Percentiles rank a stretch among this genome's conserved stretches.
Conservation (phyloP, 2,329 filamentous ascomycete species). For the Alternaria incomplexa region DNA sequence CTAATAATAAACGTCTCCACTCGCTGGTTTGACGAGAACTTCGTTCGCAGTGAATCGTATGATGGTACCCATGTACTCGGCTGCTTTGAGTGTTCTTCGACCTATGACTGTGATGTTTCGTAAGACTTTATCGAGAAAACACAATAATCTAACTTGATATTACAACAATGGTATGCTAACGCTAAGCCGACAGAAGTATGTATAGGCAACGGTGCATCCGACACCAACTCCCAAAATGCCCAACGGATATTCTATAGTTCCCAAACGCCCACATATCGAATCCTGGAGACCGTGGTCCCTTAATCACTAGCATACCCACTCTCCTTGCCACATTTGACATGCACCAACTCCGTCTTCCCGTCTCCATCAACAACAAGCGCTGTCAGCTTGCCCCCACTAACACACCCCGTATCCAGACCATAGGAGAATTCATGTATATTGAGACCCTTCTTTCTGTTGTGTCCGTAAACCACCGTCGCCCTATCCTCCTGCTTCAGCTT, state of each 20-base stretch:
- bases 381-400: conserved; percentile 75
- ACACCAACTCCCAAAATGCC: background rate
- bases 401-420: conserved; percentile 85
- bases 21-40: background rate
- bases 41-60: background rate
- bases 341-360: conserved; percentile 44
- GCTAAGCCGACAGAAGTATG: background rate
- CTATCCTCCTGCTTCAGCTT: conserved; percentile 48
- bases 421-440: conserved; percentile 73
- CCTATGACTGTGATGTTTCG: background rate
- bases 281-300: background rate
- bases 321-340: conserved; percentile 49
- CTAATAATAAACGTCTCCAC: background rate
- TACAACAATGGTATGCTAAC: background rate
- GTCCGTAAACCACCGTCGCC: conserved; percentile 70
- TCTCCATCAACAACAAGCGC: conserved; percentile 73
- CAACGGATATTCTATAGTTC: background rate
- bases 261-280: background rate
- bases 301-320: conserved; percentile 28
- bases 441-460: conserved; percentile 78
- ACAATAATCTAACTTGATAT: background rate
- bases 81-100: background rate
- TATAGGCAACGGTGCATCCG: background rate
- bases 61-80: background rate
- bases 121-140: background rate